A percentile compares a stretch with the other conserved stretches of the same genome.
Conservation (phyloP, 192 early-diverging fungal genomes). For the Backusella macrospora region DNA sequence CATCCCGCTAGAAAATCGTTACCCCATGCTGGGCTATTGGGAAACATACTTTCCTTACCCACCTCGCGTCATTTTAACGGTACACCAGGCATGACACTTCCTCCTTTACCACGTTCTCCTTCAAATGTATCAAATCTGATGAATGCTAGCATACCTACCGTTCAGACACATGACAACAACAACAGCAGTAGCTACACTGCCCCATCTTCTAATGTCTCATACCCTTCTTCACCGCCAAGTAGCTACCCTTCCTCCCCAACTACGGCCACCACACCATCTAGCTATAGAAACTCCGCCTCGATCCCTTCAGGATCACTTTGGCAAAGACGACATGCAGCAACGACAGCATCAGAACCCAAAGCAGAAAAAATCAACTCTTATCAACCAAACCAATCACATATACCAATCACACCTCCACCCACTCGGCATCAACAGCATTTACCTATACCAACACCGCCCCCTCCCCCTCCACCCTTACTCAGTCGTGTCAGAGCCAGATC, state of each 20-base stretch:
- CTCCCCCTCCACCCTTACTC: background rate
- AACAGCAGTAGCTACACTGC: background rate
- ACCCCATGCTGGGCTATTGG: background rate
- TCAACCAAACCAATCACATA: background rate
- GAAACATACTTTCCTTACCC: background rate
- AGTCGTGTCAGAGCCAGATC: constrained; percentile 48
- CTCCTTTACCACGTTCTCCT: constrained; percentile 37
- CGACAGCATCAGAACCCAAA: constrained; percentile 1
- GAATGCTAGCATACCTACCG: constrained; percentile 8
- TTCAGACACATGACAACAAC: constrained; percentile 23
- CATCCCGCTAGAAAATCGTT: background rate
- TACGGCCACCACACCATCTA: background rate
- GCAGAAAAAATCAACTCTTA: background rate
- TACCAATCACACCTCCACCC: constrained; percentile 1
- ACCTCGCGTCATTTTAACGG: constrained; percentile 13
- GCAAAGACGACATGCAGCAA: background rate
- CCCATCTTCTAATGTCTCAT: constrained; percentile 25
- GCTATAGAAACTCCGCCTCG: background rate
- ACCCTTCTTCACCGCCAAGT: constrained; percentile 55
- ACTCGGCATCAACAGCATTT: background rate
- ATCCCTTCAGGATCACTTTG: constrained; percentile 1
- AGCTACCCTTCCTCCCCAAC: constrained; percentile 11
- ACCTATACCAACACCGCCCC: background rate
- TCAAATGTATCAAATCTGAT: constrained; percentile 7
- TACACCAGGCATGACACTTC: constrained; percentile 21